A percentile compares a stretch with the other conserved stretches of the same genome.
These are phyloP conservation scores for Mycosphaerella sp. DNA, from an alignment of 2,329 filamentous ascomycete species.

Conservation along the genomic window DNA sequence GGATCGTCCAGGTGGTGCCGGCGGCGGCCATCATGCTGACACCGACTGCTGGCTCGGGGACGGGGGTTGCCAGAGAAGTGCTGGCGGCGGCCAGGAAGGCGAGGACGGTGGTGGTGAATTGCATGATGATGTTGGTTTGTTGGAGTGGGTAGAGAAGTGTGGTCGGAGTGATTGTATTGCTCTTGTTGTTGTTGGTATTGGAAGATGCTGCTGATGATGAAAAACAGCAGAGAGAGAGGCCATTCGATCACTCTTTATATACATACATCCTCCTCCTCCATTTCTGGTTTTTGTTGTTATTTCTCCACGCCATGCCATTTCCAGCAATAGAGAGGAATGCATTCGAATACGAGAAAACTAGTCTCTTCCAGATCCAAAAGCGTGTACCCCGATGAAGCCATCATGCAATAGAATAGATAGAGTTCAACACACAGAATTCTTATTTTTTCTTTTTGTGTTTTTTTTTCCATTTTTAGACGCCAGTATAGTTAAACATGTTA, in stretches of 20 bases:
- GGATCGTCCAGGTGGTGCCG: slow-evolving; percentile 18
- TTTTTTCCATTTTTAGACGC: too few relatives aligned
- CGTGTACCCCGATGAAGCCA: too few relatives aligned
- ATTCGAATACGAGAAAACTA: too few relatives aligned
- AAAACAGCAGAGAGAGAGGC: background rate
- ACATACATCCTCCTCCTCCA: background rate
- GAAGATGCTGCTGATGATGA: background rate
- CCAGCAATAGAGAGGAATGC: too few relatives aligned
- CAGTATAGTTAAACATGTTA: too few relatives aligned
- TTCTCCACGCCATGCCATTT: too few relatives aligned
- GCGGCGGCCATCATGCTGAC: slow-evolving; percentile 16
- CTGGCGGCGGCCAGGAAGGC: slow-evolving; percentile 15
- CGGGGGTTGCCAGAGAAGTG: slow-evolving; percentile 14
- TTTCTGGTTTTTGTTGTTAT: too few relatives aligned
- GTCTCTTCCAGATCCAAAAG: too few relatives aligned
- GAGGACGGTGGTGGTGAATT: slow-evolving; percentile 17
- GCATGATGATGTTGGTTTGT: slow-evolving; percentile 13
- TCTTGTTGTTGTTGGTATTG: background rate
- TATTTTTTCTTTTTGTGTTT: too few relatives aligned
- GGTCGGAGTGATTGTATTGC: background rate
- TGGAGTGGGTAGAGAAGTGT: slow-evolving; percentile 1
- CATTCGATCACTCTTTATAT: background rate
- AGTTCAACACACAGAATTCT: too few relatives aligned
- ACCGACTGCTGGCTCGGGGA: slow-evolving; percentile 4
- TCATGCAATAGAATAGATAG: too few relatives aligned